phyloP scores from a whole-genome alignment of 2,329 filamentous ascomycete species.

The Cercospora sp. region DNA sequence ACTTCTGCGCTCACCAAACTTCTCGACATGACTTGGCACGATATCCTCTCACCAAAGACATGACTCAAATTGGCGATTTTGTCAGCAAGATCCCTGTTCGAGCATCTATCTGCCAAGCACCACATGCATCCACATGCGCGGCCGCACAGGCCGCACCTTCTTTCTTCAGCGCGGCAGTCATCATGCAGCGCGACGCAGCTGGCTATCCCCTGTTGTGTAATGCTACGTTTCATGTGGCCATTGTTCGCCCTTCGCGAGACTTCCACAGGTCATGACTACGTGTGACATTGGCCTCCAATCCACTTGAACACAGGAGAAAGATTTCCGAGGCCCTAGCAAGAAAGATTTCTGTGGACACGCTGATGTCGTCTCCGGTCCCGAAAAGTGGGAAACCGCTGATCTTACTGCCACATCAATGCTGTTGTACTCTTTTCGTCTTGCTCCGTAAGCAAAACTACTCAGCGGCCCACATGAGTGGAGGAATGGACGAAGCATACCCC shows the following conservation, averaged over 20 bases:
- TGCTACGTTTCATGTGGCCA: not conserved
- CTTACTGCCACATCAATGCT: not conserved
- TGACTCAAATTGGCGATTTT: not conserved
- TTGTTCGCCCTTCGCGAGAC: not conserved
- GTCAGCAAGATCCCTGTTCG: not conserved
- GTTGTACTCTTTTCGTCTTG: not conserved
- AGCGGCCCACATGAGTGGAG: not conserved
- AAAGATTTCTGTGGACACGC: not conserved
- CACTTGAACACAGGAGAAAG: not conserved
- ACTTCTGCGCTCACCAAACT: not conserved
- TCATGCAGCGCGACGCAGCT: not conserved
- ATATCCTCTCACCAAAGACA: not conserved
- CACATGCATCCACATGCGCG: not conserved
- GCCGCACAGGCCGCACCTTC: not conserved
- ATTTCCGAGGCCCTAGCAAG: not conserved
- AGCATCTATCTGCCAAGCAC: not conserved
- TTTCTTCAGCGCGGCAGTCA: not conserved
- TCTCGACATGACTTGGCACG: not conserved
- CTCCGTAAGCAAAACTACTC: not conserved
- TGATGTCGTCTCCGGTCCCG: not conserved
- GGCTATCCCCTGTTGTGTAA: not conserved
- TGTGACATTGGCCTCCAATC: not conserved
- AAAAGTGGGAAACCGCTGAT: not conserved
- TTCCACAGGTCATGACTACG: not conserved
- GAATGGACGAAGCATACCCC: not conserved